phyloP scores from a whole-genome alignment of 805 yeast genomes.

The Barnettozyma siamensis region DNA sequence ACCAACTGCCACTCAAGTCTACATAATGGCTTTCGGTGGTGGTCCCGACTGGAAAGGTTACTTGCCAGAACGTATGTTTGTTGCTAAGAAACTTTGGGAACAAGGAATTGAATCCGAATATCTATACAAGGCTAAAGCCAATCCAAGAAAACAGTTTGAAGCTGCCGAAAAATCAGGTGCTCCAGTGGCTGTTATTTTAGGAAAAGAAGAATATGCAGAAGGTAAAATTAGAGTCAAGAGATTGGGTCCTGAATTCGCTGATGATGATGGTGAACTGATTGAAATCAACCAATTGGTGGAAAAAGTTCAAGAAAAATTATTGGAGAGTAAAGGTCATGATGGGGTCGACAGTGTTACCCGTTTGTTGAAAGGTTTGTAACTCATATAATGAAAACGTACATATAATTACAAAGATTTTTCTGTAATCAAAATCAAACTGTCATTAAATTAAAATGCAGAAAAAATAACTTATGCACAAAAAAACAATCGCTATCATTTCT shows the following conservation, averaged over 20 bases:
- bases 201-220: conserved; percentile 81
- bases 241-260: conserved; percentile 81
- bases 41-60: conserved; percentile 96
- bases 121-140: conserved; percentile 88
- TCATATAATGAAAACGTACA: not conserved
- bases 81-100: conserved; percentile 79
- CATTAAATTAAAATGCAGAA: too few relatives aligned
- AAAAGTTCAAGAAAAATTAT: conserved; percentile 45
- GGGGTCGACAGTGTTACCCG: conserved; percentile 64
- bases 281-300: conserved; percentile 53
- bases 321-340: conserved; percentile 40
- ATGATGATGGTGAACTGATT: conserved; percentile 82
- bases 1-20: conserved; percentile 88
- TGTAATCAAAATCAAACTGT: too few relatives aligned
- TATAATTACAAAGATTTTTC: too few relatives aligned
- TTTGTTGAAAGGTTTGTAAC: conserved; percentile 48
- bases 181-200: conserved; percentile 84
- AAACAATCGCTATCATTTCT: not conserved
- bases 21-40: conserved; percentile 97
- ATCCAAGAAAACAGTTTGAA: conserved; percentile 93
- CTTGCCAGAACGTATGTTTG: conserved; percentile 83
- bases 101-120: conserved; percentile 89
- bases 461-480: not conserved
- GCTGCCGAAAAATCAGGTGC: conserved; percentile 96
- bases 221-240: conserved; percentile 83